Base-by-base conservation (phyloP, 23 red algal genomes). In the Gracilaria domingensis region DNA sequence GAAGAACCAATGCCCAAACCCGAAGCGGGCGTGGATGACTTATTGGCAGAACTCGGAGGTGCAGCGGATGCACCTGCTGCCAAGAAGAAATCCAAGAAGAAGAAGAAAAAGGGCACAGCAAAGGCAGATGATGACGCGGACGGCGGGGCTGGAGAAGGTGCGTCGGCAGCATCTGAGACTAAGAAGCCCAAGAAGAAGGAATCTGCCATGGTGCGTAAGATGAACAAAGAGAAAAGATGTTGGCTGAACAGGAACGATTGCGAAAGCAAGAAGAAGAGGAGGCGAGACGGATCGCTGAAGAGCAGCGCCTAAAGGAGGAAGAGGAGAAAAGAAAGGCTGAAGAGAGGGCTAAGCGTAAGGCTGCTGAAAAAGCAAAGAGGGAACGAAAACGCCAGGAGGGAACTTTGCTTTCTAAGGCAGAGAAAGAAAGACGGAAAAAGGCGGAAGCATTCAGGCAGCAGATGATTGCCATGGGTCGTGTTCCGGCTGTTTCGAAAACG, bases 21-120 rank as follows among this genome's bases (percentile, higher is more conserved):
- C 1, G 53, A 0, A 1, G 80, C 26, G 23, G 90, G 49, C 32
- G 61, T 87, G 12, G 85, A 93, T 30, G 78, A 76, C 38, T 53
- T 80, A 4, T 34, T 83, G 48, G 87, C 89, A 33, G 85, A 86
- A 80, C 61, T 84, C 3, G 90, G 60, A 26, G 82, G 69, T 32
- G 76, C 33, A 1, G 70, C 64, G 30, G 56, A 69, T 38, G 59
- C 60, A 33, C 76, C 92, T 42, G 83, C 75, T 62, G 85, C 95
- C 42, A 92, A 91, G 54, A 92, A 97, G 75, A 97, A 97, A 40
- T 73, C 95, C 45, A 92, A 97, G 44, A 97, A 97, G 77, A 97
- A 97, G 79, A 97, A 93, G 44, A 93, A 95, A 47, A 95, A 95
- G 54, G 60, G 81, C 23, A 81, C 76, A 29, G 83, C 91, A 0